Percentiles rank a stretch among this genome's conserved stretches.
phyloP scores from a whole-genome alignment of 73 alveolate species.

The Tetrahymena borealis region DNA sequence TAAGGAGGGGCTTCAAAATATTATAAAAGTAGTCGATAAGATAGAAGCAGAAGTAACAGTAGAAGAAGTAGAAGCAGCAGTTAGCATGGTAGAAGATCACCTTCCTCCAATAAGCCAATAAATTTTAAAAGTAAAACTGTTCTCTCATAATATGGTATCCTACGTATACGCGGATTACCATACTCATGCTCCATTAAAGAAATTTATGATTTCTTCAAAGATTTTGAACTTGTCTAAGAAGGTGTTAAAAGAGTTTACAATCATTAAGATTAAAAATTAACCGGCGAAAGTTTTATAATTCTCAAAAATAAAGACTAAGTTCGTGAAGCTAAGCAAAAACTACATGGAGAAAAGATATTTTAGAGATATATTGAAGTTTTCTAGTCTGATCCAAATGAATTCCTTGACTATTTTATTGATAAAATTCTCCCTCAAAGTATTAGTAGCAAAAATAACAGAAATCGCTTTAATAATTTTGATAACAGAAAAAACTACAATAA shows the following conservation, averaged over 20 bases:
- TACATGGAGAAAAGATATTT: not conserved
- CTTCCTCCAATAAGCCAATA: not conserved
- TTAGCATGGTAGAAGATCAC: not conserved
- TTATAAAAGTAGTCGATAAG: not conserved
- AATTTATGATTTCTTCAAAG: not conserved
- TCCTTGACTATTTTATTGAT: not conserved
- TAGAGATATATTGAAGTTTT: not conserved
- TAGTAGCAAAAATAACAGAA: not conserved
- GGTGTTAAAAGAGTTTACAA: not conserved
- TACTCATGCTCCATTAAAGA: not conserved
- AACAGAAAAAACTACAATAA: not conserved
- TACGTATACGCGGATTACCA: not conserved
- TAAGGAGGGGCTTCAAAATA: no score
- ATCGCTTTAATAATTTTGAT: not conserved
- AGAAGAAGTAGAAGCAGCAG: not conserved
- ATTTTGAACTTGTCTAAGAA: not conserved
- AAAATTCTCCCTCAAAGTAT: not conserved
- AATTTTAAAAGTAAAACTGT: not conserved
- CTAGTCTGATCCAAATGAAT: not conserved
- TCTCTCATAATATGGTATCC: not conserved
- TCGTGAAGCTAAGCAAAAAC: not conserved
- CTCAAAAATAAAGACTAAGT: not conserved
- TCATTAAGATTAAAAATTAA: not conserved
- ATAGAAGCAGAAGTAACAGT: not conserved
- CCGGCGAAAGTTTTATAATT: not conserved